A percentile compares a stretch with the other conserved stretches of the same genome.
phyloP scores from a whole-genome alignment of 2,329 filamentous ascomycete species.

The Penicillium hordei region DNA sequence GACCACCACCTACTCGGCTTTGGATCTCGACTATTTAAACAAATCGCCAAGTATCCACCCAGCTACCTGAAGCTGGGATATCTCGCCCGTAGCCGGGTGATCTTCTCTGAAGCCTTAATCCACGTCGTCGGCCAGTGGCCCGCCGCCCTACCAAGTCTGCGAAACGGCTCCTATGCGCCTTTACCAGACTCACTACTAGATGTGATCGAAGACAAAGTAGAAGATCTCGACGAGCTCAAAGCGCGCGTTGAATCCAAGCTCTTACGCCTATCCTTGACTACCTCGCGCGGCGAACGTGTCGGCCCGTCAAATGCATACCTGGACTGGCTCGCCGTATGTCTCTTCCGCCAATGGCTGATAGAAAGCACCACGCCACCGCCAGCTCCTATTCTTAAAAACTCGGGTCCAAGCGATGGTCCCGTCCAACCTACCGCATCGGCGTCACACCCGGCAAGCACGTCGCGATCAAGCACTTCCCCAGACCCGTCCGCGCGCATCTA shows the following conservation, averaged over 20 bases:
- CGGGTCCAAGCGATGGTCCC: slow-evolving; percentile 5
- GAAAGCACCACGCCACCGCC: slow-evolving; percentile 80
- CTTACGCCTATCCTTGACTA: slow-evolving; percentile 77
- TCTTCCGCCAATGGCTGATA: slow-evolving; percentile 91
- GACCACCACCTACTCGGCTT: slow-evolving; percentile 94
- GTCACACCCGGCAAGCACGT: slow-evolving; percentile 17
- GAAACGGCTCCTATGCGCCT: slow-evolving; percentile 52
- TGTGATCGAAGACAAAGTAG: slow-evolving; percentile 90
- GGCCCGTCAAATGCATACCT: slow-evolving; percentile 76
- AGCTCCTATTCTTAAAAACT: slow-evolving; percentile 47
- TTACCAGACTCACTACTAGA: slow-evolving; percentile 77
- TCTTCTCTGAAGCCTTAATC: slow-evolving; percentile 83
- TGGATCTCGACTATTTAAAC: slow-evolving; percentile 86
- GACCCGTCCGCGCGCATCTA: slow-evolving; percentile 66
- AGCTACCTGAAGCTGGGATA: slow-evolving; percentile 89
- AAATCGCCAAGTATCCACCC: slow-evolving; percentile 93
- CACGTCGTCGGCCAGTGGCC: slow-evolving; percentile 97
- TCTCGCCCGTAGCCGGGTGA: slow-evolving; percentile 76
- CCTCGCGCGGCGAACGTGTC: slow-evolving; percentile 76
- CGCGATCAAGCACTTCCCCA: slow-evolving; percentile 27
- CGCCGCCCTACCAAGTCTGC: slow-evolving; percentile 71
- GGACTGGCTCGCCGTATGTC: slow-evolving; percentile 82
- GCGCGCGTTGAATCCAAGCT: slow-evolving; percentile 76
- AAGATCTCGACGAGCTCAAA: slow-evolving; percentile 83
- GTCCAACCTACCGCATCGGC: slow-evolving; percentile 10